phyloP scores from a whole-genome alignment of 2,329 filamentous ascomycete genomes.

The Apiospora koreana region DNA sequence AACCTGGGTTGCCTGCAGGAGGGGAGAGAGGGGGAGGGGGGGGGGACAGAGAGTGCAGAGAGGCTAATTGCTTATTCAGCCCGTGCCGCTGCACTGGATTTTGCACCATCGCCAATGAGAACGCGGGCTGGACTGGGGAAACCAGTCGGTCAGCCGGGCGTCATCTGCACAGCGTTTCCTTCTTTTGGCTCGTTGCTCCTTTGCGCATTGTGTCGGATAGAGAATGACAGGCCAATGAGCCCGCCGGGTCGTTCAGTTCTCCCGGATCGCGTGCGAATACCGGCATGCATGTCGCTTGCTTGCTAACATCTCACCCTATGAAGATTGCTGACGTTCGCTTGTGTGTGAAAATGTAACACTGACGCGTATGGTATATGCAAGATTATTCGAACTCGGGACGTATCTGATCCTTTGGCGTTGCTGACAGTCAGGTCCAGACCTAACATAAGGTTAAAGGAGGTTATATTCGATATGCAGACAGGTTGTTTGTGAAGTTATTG shows the following conservation, averaged over 20 bases:
- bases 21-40: neutral
- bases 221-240: neutral
- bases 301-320: neutral
- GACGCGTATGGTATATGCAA: neutral
- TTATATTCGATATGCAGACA: neutral
- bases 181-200: neutral
- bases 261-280: neutral
- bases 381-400: neutral
- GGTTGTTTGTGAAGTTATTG: neutral
- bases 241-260: neutral
- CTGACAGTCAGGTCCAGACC: neutral
- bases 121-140: neutral
- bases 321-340: neutral
- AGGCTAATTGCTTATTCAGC: slow-evolving; percentile 8
- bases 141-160: neutral
- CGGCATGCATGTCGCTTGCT: neutral
- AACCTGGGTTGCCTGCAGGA: neutral
- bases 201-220: neutral
- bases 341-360: neutral
- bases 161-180: neutral
- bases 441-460: neutral
- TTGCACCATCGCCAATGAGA: neutral
- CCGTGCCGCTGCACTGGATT: slow-evolving; percentile 5
- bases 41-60: too few species aligned
- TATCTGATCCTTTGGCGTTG: neutral